Base-by-base conservation (phyloP, 345 rosid species). In the Lepidium africanum region DNA sequence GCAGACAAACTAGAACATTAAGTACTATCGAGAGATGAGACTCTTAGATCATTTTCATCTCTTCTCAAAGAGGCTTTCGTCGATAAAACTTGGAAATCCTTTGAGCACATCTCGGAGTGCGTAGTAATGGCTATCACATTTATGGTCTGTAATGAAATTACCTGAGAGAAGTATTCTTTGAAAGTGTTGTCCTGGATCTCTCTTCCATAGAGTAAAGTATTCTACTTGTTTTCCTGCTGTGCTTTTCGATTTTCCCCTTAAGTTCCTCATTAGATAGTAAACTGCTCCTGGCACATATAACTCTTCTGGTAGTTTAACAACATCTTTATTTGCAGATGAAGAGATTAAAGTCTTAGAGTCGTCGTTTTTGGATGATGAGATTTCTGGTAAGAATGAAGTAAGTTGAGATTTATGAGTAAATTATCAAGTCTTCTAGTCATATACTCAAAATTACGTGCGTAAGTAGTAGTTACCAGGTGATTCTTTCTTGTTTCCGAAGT, bases 51-150 rank as follows among this genome's bases (percentile, higher is more conserved):
- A 74, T 10, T 60, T 25, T 15, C 43, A 60, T 67, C 23, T 25
- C 56, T 66, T 71, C 39, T 48, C 57, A 52, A 89, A 85, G 60
- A 87, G 71, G 58, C 30, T 72, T 45, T 86, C 90, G 14, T 79
- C 78, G 14, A 50, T 42, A 46, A 81, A 72, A 51, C 61, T 63
- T 1, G 96, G 87, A 73, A 91, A 78, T 43, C 89, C 87, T 84
- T 94, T 94, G 17, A 87, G 86, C 14, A 89, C 96, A 68, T 94
- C 99, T 74, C 99, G 70, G 9, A 94, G 71, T 1, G 96, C 97
- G 4, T 78, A 84, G 79, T 84, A 85, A 76, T 94, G 99, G 81
- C 86, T 86, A 70, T 87, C 97, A 33, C 97, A 94, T 77, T 82
- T 87, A 71, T 94, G 99, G 66, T 91, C 96, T 7, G 89, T 84